Evolutionary conservation across 345 rosid genomes (phyloP), one percentile per base, ranked within the genome.

Genomic region (Sonneratia caseolaris): DNA sequence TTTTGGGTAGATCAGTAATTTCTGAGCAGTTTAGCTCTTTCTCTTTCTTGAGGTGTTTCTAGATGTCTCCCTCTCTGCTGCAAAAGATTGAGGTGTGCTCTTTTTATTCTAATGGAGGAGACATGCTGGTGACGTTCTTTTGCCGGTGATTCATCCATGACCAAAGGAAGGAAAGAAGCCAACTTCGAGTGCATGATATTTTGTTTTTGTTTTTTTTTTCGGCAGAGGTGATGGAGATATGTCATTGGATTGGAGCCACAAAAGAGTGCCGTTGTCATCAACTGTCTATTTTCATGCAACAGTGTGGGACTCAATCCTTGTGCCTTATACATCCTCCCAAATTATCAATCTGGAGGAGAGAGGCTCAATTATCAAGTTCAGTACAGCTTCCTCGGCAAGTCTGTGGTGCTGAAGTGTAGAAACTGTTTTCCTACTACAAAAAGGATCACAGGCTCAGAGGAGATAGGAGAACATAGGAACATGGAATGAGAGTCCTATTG

Each of bases 231-330:
- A 40, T 65, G 0, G 56, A 32, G 42, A 45, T 22, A 37, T 59
- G 72, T 57, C 37, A 68, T 45, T 72, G n/a, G 5, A 32, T 74
- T 70, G 43, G 36, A 45, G 64, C 80, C 77, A 74, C 83, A 70
- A 32, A 64, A 64, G 69, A 53, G 49, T 73, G 4, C 35, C 72
- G 62, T 35, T 51, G 47, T 59, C 70, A 45, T 65, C 3, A 70
- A 66, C 66, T 68, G 80, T 71, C 70, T 65, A 76, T 70, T 79
- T 70, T 40, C 51, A 38, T 12, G 15, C 27, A 45, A 24, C 49
- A 9, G 68, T 45, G 45, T 3, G 27, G 36, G 35, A 57, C 3
- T 24, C 36, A n/a, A 32, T n/a, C 72, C 32, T 16, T 64, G 32
- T 24, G 65, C 45, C 36, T 64, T 32, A 13, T 27, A 5, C 13